A percentile compares a stretch with the other conserved stretches of the same genome.
phyloP scores from a whole-genome alignment of 306 rosid species.

The Purshia tridentata region DNA sequence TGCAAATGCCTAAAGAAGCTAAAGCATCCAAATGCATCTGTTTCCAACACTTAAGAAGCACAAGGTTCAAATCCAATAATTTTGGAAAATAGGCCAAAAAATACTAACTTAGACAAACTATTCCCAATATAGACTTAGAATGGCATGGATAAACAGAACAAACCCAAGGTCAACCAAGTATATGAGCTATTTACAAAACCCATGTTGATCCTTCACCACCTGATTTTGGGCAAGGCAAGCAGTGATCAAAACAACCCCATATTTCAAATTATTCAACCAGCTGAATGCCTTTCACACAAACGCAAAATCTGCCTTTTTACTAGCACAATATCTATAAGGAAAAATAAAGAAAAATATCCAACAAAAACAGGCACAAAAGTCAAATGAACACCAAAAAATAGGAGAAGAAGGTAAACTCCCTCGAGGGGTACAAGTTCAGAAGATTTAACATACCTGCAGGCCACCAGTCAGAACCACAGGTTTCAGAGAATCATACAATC shows the following conservation, averaged over 20 bases:
- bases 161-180: background rate
- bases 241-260: background rate
- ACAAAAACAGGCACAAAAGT: background rate
- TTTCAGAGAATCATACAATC: conserved; percentile 87
- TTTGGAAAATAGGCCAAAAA: background rate
- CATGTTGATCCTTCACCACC: background rate
- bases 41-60: background rate
- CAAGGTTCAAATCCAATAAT: background rate
- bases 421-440: background rate
- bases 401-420: background rate
- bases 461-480: conserved; percentile 75
- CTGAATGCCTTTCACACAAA: background rate
- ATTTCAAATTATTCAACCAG: background rate
- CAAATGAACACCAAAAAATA: background rate
- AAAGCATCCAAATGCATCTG: background rate
- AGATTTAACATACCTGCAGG: conserved; percentile 52
- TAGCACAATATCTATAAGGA: background rate
- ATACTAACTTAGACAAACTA: too few relatives aligned
- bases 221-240: background rate
- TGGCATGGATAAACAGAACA: background rate
- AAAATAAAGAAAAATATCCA: background rate
- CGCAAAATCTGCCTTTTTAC: background rate
- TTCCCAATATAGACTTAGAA: background rate
- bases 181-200: background rate
- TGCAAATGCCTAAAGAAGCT: background rate